Conservation (phyloP, 208 protist genomes). For the Histomonas meleagridis region DNA sequence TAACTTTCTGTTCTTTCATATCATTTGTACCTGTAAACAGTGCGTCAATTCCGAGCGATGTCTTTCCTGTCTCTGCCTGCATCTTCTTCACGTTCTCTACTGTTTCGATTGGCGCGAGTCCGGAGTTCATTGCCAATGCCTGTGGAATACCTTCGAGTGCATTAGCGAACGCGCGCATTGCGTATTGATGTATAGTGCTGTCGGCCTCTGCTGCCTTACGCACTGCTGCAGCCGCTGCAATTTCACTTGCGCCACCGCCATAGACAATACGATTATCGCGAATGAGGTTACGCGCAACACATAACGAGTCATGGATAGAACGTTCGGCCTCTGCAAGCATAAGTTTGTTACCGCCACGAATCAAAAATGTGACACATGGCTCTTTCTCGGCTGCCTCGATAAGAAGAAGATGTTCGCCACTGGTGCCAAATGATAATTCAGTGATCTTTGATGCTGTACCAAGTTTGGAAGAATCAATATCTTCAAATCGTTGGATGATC, state of each 20-base stretch:
- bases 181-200: slow-evolving; percentile 84
- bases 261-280: slow-evolving; percentile 96
- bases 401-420: slow-evolving; percentile 79
- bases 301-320: slow-evolving; percentile 97
- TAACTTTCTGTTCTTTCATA: slow-evolving; percentile 52
- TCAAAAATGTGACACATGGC: slow-evolving; percentile 95
- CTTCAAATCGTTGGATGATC: slow-evolving; percentile 95
- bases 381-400: slow-evolving; percentile 94
- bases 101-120: slow-evolving; percentile 81
- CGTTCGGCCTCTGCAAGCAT: slow-evolving; percentile 98
- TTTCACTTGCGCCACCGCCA: slow-evolving; percentile 96
- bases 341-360: slow-evolving; percentile 98
- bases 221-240: slow-evolving; percentile 73
- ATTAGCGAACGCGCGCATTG: slow-evolving; percentile 94
- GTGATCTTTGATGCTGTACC: slow-evolving; percentile 64
- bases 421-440: slow-evolving; percentile 63
- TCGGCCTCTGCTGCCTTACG: slow-evolving; percentile 44
- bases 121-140: slow-evolving; percentile 93
- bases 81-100: slow-evolving; percentile 78
- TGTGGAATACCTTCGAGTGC: slow-evolving; percentile 95
- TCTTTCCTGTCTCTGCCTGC: slow-evolving; percentile 80
- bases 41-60: slow-evolving; percentile 91
- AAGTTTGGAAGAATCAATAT: slow-evolving; percentile 87
- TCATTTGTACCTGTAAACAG: slow-evolving; percentile 65
- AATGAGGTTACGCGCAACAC: slow-evolving; percentile 97